phyloP scores from a whole-genome alignment of 208 protist genomes.

The Leishmania aethiopica region DNA sequence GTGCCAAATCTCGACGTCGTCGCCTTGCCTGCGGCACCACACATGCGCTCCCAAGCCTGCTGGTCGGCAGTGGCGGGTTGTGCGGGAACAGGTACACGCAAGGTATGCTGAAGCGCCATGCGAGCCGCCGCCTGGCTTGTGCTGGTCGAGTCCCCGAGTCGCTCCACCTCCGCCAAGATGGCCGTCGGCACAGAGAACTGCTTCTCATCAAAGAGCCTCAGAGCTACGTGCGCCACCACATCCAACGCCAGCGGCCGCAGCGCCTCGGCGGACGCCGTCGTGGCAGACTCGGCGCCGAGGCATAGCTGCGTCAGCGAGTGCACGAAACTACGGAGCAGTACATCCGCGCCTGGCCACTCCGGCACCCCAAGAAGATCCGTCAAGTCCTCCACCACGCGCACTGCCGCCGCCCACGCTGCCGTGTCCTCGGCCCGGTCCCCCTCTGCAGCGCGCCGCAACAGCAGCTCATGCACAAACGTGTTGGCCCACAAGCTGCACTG shows the following conservation, averaged over 20 bases:
- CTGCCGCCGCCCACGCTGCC: constrained; percentile 29
- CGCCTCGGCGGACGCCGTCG: constrained; percentile 19
- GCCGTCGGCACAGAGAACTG: constrained; percentile 23
- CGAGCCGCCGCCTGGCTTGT: constrained; percentile 2
- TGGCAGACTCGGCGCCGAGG: constrained; percentile 20
- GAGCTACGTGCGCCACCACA: constrained; percentile 60
- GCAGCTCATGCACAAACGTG: constrained; percentile 44
- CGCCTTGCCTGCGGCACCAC: background rate
- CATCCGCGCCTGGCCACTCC: constrained; percentile 77
- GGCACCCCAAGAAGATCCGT: constrained; percentile 66
- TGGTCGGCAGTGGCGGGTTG: constrained; percentile 16
- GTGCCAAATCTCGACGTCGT: background rate
- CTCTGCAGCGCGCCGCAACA: constrained; percentile 22
- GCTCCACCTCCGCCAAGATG: constrained; percentile 26
- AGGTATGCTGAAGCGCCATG: constrained; percentile 11
- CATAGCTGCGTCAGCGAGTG: constrained; percentile 40
- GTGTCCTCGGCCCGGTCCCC: constrained; percentile 40
- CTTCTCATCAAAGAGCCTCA: constrained; percentile 46
- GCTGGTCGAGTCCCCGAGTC: constrained; percentile 8
- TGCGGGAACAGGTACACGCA: background rate
- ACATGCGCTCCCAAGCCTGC: constrained; percentile 19
- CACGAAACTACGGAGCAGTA: constrained; percentile 63
- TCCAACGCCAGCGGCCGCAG: constrained; percentile 61
- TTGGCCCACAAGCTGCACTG: constrained; percentile 64
- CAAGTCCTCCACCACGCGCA: constrained; percentile 75